Evolutionary conservation across 2,329 filamentous ascomycete species (phyloP), one percentile per base, ranked within the genome.

Genomic region (Pyricularia sp.): DNA sequence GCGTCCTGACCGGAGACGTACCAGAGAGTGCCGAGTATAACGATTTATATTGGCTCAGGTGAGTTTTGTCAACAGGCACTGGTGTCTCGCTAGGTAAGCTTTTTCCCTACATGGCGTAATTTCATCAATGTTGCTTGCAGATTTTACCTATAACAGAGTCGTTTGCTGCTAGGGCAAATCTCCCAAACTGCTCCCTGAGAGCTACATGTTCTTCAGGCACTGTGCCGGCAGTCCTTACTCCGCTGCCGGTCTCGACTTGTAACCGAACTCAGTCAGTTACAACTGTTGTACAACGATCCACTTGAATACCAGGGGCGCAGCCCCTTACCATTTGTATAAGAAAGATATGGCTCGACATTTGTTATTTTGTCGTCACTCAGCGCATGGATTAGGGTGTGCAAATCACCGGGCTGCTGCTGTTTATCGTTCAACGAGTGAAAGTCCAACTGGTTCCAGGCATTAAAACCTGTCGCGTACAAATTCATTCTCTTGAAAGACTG

Each of bases 361-460:
- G 49, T 85, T 75, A 8, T 67, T 10, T 24, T 40, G 4, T 71
- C 64, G 19, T 74, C 76, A 16, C 67, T 66, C 4, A 84, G 69
- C 6, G 83, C 70, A 62, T 74, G 74, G 59, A 72, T 73, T 66
- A 86, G 85, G 1, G 69, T 66, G 22, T 66, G 66, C 4, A 83
- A 22, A 69, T 86, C 84, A 4, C 77, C 72, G 4, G 78, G 76
- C 55, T 83, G 40, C 4, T 64, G 35, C 16, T 31, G 78, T 1
- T 70, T 62, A 4, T 66, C 66, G 12, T 57, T 10, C 49, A 16
- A 55, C 63, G 13, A 8, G 59, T 31, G 59, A 66, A 84, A 80
- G 2, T 70, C 68, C 19, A 86, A 76, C 69, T 87, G 84, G 65
- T 74, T 73, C 82, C 82, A 87, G 64, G 83, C 82, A 70, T 87